Percentiles rank a stretch among this genome's conserved stretches.
phyloP scores from a whole-genome alignment of 139 green algal species.

The Pleodorina starrii region DNA sequence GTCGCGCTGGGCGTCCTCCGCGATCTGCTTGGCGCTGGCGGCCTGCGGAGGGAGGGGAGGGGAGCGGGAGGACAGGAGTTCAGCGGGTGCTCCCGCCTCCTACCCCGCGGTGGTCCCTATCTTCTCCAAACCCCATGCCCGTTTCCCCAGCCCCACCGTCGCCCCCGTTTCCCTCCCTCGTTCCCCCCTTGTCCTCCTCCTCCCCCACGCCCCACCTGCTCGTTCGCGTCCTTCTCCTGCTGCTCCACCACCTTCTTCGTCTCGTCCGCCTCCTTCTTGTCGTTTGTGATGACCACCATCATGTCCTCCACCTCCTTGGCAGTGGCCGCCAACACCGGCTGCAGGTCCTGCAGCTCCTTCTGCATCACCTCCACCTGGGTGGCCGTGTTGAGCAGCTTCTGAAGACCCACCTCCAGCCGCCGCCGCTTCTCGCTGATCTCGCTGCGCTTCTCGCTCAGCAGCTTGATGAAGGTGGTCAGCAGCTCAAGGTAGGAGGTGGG shows the following conservation, averaged over 20 bases:
- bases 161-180: neutral
- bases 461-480: conserved; percentile 77
- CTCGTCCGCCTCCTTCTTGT: conserved; percentile 81
- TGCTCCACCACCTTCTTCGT: conserved; percentile 75
- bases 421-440: conserved; percentile 64
- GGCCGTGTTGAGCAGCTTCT: conserved; percentile 82
- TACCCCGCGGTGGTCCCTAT: neutral
- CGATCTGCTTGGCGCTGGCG: conserved; percentile 63
- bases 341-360: conserved; percentile 81
- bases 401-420: conserved; percentile 80
- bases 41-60: neutral
- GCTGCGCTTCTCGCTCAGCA: conserved; percentile 70
- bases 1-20: conserved; percentile 73
- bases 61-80: neutral
- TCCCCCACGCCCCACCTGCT: conserved; percentile 78
- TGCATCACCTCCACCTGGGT: conserved; percentile 79
- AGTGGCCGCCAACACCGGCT: conserved; percentile 81
- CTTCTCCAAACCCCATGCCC: too few species aligned
- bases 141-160: too few species aligned
- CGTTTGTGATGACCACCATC: conserved; percentile 83
- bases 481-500: conserved; percentile 83
- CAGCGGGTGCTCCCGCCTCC: neutral
- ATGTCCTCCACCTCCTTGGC: conserved; percentile 84
- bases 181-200: conserved; percentile 76
- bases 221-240: conserved; percentile 83